Conservation (phyloP, 2,329 filamentous ascomycete genomes). For the Aschersonia sp. region DNA sequence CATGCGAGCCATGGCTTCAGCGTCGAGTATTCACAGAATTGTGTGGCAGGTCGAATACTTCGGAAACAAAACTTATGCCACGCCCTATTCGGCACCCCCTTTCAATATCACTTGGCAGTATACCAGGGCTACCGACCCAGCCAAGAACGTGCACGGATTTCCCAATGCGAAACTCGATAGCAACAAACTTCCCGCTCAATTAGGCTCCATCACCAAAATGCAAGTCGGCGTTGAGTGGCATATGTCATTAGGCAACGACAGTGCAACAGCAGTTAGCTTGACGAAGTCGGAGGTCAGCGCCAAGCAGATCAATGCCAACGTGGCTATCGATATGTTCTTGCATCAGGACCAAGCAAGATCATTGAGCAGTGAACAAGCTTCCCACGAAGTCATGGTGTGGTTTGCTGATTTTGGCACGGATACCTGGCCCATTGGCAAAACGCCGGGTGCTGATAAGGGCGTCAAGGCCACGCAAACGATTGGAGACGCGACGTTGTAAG, state of each 20-base stretch:
- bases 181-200: conserved; percentile 24
- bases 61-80: conserved; percentile 31
- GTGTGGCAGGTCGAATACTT: conserved; percentile 2
- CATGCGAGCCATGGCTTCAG: background rate
- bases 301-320: conserved; percentile 34
- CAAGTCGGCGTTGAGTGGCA: conserved; percentile 32
- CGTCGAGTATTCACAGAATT: too few species aligned
- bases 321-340: conserved; percentile 44
- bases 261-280: conserved; percentile 14
- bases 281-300: conserved; percentile 17
- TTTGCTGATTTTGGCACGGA: conserved; percentile 30
- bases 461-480: conserved; percentile 19
- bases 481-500: conserved; percentile 27
- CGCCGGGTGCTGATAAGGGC: conserved; percentile 6
- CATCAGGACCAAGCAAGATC: conserved; percentile 27
- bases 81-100: conserved; percentile 27
- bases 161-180: conserved; percentile 35
- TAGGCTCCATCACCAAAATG: conserved; percentile 24
- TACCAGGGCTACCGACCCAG: conserved; percentile 16
- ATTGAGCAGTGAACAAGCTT: conserved; percentile 22
- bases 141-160: conserved; percentile 34
- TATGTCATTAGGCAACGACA: conserved; percentile 27
- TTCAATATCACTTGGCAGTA: conserved; percentile 41
- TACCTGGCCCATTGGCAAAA: conserved; percentile 31
- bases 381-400: conserved; percentile 43